Base-by-base conservation (phyloP, 257 asterid species). In the Cordia subcordata region DNA sequence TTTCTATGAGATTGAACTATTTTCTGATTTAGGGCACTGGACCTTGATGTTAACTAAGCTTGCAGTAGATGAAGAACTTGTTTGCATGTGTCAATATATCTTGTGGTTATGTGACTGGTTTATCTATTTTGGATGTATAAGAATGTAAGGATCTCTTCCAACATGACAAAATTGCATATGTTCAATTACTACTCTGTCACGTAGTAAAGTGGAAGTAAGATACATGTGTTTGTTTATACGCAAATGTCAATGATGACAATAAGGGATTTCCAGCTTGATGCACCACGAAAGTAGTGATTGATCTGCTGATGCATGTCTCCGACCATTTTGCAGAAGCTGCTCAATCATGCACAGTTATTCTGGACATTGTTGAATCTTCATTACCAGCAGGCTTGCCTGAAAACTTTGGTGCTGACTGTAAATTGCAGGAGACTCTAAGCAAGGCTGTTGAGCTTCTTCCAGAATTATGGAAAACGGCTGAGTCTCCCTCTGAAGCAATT, bases 401-500 rank as follows among this genome's bases (percentile, higher is more conserved):
- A 85, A 86, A 78, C 72, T 78, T 84, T 72, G 85, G 81, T 64
- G 77, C 83, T 71, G 97, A 86, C 77, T 67, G 78, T 81, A 92
- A 88, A 79, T 84, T 92, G 83, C 96, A 81, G 81, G 97, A 88
- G 73, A 88, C 90, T 32, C 61, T 92, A 54, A 84, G 72, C 66
- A 82, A 85, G 61, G 88, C 95, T 47, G 95, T 88, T 14, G 95
- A 86, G 80, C 75, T 86, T 68, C 97, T 86, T 81, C 96, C 99
- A 20, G 84, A 81, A 61, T 63, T 89, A 60, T 92, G 96, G 93
- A 92, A 86, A 72, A 85, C 79, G 44, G 86, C 91, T 38, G 85
- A 81, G 69, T 79, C 85, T 63, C 84, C 95, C 33, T 69, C 76
- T 42, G 91, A 92, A 37, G 81, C 95, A 53, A 84, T 86, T 63